Percentiles rank a stretch among this genome's conserved stretches.
phyloP scores from a whole-genome alignment of 192 early-diverging fungal genomes.

The Gonapodya sp. region DNA sequence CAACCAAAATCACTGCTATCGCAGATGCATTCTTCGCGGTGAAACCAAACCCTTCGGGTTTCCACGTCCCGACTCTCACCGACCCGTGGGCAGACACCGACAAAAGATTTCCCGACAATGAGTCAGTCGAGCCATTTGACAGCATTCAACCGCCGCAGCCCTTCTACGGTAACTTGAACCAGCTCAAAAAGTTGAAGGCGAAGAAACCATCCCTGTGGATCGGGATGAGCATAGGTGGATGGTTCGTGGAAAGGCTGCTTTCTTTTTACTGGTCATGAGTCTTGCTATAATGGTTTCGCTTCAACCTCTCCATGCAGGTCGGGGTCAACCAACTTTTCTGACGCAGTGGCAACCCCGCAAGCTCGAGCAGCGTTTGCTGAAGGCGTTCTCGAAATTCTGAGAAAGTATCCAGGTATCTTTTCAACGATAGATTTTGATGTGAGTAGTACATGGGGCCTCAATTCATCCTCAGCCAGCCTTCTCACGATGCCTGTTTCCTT shows the following conservation, averaged over 20 bases:
- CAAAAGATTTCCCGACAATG: slow-evolving; percentile 31
- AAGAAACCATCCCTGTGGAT: neutral
- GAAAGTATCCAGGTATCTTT: slow-evolving; percentile 14
- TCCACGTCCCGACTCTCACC: slow-evolving; percentile 7
- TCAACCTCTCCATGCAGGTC: slow-evolving; percentile 74
- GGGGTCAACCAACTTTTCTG: slow-evolving; percentile 60
- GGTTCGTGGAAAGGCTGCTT: slow-evolving; percentile 49
- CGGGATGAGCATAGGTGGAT: slow-evolving; percentile 26
- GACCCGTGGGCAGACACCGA: slow-evolving; percentile 75
- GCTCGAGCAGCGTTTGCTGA: slow-evolving; percentile 50
- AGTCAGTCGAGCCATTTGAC: neutral
- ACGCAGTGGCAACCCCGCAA: slow-evolving; percentile 36
- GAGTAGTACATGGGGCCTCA: slow-evolving; percentile 12
- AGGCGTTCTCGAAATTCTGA: neutral
- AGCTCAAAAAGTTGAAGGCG: neutral
- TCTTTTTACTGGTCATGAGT: slow-evolving; percentile 45
- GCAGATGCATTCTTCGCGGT: neutral
- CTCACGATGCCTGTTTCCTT: neutral
- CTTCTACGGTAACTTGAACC: slow-evolving; percentile 16
- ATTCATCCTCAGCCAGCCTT: slow-evolving; percentile 10
- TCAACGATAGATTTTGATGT: neutral
- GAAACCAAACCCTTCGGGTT: neutral
- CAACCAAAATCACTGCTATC: neutral
- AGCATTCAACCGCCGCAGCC: neutral
- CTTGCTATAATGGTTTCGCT: slow-evolving; percentile 63